Evolutionary conservation across 2,329 filamentous ascomycete species (phyloP), one percentile per base, ranked within the genome.

Genomic region (Massarina eburnea): DNA sequence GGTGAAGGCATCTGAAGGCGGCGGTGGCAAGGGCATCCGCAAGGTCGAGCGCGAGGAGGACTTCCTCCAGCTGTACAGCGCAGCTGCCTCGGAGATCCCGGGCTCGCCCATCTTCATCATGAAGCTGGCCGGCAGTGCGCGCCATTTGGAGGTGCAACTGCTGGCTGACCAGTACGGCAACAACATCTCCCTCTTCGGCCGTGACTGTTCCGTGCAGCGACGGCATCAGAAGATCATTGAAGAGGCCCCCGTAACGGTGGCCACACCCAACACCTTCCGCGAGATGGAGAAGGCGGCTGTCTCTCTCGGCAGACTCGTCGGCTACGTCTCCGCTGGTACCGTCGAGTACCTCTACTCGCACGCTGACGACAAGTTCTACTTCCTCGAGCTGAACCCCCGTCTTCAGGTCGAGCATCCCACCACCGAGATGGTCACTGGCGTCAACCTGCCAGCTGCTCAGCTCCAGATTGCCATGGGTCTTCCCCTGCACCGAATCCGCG

Each of bases 61-160:
- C 53, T 99, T 99, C 64, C 80, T 87, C 67, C 79, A 80, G 59
- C 79, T 97, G 36, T 99, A 97, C 81, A 94, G 95, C 73, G 94
- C 92, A 36, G 94, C 95, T 18, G 91, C 94, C 4, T 95, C 87
- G 72, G 95, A 99, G 73, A 97, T 99, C 58, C 95, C 94, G 9
- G 95, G 95, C 38, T 99, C 94, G 22, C 94, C 95, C 59, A 99
- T 99, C 74, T 99, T 99, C 81, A 95, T 99, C 77, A 99, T 99
- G 94, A 96, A 99, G 83, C 80, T 99, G 54, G 94, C 94, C 39
- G 94, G 92, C 60, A 96, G 95, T 69, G 94, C 94, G 32, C 82
- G 94, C 59, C 94, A 99, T 81, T 79, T 99, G 76, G 94, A 99
- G 75, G 95, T 99, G 47, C 94, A 99, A 76, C 79, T 99, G 56